Base-by-base conservation (phyloP, 129 eudicot species). In the Apium graveolens region DNA sequence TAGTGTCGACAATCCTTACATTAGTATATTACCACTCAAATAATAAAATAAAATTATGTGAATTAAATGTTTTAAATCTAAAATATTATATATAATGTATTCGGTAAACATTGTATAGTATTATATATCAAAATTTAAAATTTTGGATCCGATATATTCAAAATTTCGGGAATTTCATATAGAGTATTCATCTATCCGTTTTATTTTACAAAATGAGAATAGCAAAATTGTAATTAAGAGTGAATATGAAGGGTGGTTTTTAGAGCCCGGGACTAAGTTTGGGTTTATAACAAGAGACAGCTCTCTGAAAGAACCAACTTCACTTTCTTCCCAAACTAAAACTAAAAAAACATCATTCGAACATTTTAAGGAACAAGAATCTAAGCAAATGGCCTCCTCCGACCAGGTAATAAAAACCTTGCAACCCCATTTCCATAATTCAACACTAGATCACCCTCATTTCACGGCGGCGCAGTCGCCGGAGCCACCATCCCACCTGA, bases 381-480 rank as follows among this genome's bases (percentile, higher is more conserved):
- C 77, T 81, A 51, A n/a, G 16, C 13, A 32, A 43, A 86, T 86
- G 89, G 85, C 78, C 65, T 51, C 85, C 82, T 51, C 85, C 82
- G 80, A 78, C 44, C 87, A 86, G 87, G 89, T 86, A 83, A 60
- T 8, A 11, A 60, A 80, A 18, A n/a, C 74, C n/a, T 32, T 18
- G 11, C 17, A 44, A 66, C 75, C 79, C 35, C 51, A 45, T 81
- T 78, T 4, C 80, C 69, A 31, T 45, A 60, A 46, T 60, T 49
- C 27, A 79, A 29, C 37, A 71, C 38, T 13, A 55, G 18, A 24
- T 21, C 1, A 45, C 20, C 57, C 34, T 71, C 75, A 38, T 62
- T 13, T 74, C 68, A 45, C 69, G 48, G 73, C 78, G 83, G 79
- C 75, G 80, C 48, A 74, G n/a, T 81, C 32, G 62, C 53, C 82